Evolutionary conservation across 345 rosid genomes (phyloP), one percentile per base, ranked within the genome.

Genomic region (Iberis pinnata): DNA sequence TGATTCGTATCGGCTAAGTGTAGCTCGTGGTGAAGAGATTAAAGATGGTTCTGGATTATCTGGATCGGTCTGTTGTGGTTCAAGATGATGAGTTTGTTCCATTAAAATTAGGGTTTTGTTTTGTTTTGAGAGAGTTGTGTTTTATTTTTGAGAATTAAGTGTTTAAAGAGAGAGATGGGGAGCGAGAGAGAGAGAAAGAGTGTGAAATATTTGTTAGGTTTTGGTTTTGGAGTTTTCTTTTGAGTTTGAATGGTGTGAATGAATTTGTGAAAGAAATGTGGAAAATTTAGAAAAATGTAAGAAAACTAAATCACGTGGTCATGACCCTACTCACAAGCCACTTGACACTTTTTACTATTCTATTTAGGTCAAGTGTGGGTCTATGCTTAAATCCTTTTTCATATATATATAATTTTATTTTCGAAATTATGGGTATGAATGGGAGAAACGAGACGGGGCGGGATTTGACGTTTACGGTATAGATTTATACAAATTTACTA

Each of bases 1-100:
- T 3, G 89, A 82, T 69, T 79, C 89, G 66, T 82, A 82, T 9
- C 89, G 60, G 65, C 89, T 82, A 6, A 65, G 81, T 7, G 56
- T 41, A 4, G 70, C 55, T 10, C 58, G 60, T 0, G 73, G 64
- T 22, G 73, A 51, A 26, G 64, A 24, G 64, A 35, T 16, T 12
- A 51, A 26, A 2, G 70, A 59, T 40, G 73, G 40, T 41, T 60
- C 61, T 6, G 63, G 49, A 5, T 55, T 53, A 38, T 67, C 70
- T 16, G 60, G 53, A 41, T 64, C 67, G 14, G 58, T 19, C 42
- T 63, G 55, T 22, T 18, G 68, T 6, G 63, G 14, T 68, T 67
- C 26, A 57, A 60, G 5, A 72, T 63, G 2, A 55, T 24, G 12
- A 75, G 53, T 43, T 74, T 79, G 53, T 43, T 74, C 80, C 81